These are phyloP conservation scores for Ganoderma resinaceum DNA, from an alignment of 1,284 basidiomycete genomes.

Conservation along the genomic window DNA sequence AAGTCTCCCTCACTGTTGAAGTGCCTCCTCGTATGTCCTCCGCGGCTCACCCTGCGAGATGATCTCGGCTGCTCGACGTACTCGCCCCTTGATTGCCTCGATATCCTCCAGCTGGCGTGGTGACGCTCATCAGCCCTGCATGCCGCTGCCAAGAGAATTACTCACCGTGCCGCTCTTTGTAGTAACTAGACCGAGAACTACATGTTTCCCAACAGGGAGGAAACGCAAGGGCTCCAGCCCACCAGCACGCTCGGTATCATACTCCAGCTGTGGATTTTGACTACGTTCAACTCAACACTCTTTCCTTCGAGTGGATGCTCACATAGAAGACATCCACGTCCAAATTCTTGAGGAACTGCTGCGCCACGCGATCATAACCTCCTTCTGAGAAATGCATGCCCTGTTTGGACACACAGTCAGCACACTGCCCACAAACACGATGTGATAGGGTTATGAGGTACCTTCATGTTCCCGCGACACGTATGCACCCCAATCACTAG, in stretches of 20 bases:
- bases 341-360: slow-evolving; percentile 70
- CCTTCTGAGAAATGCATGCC: slow-evolving; percentile 77
- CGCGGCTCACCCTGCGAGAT: slow-evolving; percentile 58
- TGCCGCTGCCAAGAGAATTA: neutral
- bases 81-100: slow-evolving; percentile 59
- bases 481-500: slow-evolving; percentile 76
- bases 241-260: slow-evolving; percentile 77
- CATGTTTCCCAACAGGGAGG: slow-evolving; percentile 71
- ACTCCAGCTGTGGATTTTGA: slow-evolving; percentile 62
- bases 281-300: slow-evolving; percentile 2
- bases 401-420: slow-evolving; percentile 34
- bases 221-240: slow-evolving; percentile 70
- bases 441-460: slow-evolving; percentile 28
- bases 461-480: slow-evolving; percentile 82
- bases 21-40: slow-evolving; percentile 58
- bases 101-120: slow-evolving; percentile 62
- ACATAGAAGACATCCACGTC: slow-evolving; percentile 80
- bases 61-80: slow-evolving; percentile 68
- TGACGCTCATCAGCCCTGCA: slow-evolving; percentile 8
- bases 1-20: slow-evolving; percentile 57
- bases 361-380: slow-evolving; percentile 74
- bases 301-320: slow-evolving; percentile 31
- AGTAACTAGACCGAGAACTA: slow-evolving; percentile 79
- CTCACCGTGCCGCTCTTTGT: slow-evolving; percentile 69
- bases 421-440: neutral